Evolutionary conservation across 768 basidiomycete species (phyloP).

Genomic region (Podaxis carcinomalis): DNA sequence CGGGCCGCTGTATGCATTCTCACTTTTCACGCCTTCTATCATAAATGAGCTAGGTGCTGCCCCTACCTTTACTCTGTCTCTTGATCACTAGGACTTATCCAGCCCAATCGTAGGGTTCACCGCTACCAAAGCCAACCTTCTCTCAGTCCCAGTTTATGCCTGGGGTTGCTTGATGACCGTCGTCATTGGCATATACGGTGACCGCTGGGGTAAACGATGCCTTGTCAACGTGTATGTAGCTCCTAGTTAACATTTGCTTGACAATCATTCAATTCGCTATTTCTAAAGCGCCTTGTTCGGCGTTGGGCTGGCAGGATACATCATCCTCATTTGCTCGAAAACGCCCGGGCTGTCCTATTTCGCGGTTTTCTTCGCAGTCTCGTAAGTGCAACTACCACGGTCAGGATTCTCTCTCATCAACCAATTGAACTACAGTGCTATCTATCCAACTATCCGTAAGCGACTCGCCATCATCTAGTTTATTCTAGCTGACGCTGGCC

Average conservation of each 20-base stretch:
- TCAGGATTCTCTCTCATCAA: background rate
- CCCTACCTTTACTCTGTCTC: background rate
- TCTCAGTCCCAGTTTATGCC: constrained; percentile 75
- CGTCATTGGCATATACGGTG: constrained; percentile 56
- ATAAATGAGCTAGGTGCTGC: constrained; percentile 41
- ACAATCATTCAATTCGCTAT: background rate
- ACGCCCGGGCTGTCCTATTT: constrained; percentile 67
- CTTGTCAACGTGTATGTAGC: constrained; percentile 55
- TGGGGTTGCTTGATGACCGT: constrained; percentile 70
- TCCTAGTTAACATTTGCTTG: background rate
- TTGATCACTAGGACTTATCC: background rate
- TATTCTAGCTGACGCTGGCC: background rate
- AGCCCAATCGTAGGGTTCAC: constrained; percentile 38
- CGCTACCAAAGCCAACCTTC: constrained; percentile 64
- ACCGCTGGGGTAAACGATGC: constrained; percentile 51
- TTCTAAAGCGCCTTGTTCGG: constrained; percentile 20
- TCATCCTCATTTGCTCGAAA: constrained; percentile 58
- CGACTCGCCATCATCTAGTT: constrained; percentile 3
- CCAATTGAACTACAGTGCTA: constrained; percentile 30
- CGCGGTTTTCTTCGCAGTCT: constrained; percentile 65
- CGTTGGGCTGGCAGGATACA: constrained; percentile 52
- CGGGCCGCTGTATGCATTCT: constrained; percentile 50
- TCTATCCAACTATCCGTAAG: constrained; percentile 50
- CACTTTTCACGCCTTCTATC: constrained; percentile 50
- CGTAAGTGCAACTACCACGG: constrained; percentile 36